A percentile compares a stretch with the other conserved stretches of the same genome.
phyloP scores from a whole-genome alignment of 2,329 filamentous ascomycete genomes.

The Ceratocystis eucalypticola region DNA sequence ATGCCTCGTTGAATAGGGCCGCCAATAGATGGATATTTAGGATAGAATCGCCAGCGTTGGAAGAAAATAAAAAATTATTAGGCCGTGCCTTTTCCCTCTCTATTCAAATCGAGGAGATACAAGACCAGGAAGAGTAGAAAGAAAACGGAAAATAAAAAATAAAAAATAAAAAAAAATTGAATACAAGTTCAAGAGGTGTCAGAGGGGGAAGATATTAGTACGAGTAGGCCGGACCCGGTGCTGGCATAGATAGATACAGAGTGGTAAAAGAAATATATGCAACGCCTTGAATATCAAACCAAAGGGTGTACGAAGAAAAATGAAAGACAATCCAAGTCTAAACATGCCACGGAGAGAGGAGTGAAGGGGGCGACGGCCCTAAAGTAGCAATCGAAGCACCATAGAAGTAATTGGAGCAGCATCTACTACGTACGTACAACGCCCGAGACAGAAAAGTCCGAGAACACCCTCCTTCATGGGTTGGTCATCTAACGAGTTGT shows the following conservation, averaged over 20 bases:
- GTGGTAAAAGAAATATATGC: not conserved
- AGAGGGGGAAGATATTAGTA: not conserved
- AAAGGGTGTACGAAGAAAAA: not conserved
- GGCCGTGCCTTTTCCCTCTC: not conserved
- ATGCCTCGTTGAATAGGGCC: too few relatives aligned
- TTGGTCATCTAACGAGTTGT: not conserved
- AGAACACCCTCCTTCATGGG: not conserved
- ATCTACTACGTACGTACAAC: not conserved
- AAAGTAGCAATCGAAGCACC: conserved; percentile 4
- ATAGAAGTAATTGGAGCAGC: not conserved
- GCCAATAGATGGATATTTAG: too few relatives aligned
- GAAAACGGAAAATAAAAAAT: not conserved
- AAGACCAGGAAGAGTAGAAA: not conserved
- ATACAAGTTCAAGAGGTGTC: not conserved
- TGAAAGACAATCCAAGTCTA: conserved; percentile 4
- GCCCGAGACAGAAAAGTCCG: conserved; percentile 2
- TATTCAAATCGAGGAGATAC: not conserved
- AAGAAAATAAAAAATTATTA: too few relatives aligned
- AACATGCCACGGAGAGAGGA: not conserved
- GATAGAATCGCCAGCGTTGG: too few relatives aligned
- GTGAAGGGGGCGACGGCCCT: not conserved
- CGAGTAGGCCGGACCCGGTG: not conserved
- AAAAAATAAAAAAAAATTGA: not conserved
- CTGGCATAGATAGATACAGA: not conserved
- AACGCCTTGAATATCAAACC: not conserved